Evolutionary conservation across 169 alveolate genomes (phyloP).

Genomic region (Plasmodium berghei): DNA sequence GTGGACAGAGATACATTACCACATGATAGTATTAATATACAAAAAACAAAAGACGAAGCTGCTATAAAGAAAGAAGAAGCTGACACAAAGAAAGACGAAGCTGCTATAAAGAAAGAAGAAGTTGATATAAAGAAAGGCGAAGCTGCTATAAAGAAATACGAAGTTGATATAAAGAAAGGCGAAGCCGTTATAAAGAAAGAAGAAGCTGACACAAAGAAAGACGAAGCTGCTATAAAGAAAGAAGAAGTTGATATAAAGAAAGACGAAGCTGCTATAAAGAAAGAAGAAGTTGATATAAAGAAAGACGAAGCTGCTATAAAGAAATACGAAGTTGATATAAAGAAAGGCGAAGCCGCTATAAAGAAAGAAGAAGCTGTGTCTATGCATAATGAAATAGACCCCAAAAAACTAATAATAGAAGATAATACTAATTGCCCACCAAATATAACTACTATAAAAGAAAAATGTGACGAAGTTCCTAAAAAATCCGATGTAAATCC

Average conservation of each 20-base stretch:
- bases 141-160: neutral
- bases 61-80: neutral
- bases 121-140: neutral
- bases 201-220: neutral
- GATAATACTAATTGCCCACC: neutral
- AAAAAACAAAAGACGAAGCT: neutral
- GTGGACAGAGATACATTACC: slow-evolving; percentile 3
- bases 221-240: neutral
- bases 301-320: slow-evolving; percentile 1
- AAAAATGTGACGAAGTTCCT: slow-evolving; percentile 8
- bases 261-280: neutral
- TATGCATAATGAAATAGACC: neutral
- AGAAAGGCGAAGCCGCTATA: neutral
- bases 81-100: neutral
- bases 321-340: neutral
- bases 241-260: neutral
- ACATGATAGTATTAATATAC: neutral
- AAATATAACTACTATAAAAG: neutral
- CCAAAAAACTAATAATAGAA: neutral
- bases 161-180: neutral
- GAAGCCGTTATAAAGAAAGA: neutral
- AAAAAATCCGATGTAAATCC: neutral
- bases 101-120: neutral
- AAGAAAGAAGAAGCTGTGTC: slow-evolving; percentile 1
- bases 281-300: neutral